Percentiles rank a stretch among this genome's conserved stretches.
phyloP scores from a whole-genome alignment of 257 asterid species.

The Henckelia pumila region DNA sequence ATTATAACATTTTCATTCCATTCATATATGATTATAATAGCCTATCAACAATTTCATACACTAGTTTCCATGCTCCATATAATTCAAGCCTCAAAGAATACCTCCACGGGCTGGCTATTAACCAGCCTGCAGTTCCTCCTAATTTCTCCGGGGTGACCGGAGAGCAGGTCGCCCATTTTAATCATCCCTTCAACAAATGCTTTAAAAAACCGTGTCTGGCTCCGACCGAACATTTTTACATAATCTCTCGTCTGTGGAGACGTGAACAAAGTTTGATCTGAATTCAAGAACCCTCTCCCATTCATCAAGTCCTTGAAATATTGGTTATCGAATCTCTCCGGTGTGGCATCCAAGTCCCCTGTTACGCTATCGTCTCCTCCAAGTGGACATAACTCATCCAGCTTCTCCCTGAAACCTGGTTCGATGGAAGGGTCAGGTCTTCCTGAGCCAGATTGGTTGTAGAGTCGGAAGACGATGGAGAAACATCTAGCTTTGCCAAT shows the following conservation, averaged over 20 bases:
- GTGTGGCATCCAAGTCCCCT: slow-evolving; percentile 70
- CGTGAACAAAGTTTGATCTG: slow-evolving; percentile 66
- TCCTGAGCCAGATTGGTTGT: slow-evolving; percentile 90
- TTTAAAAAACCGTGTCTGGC: slow-evolving; percentile 38
- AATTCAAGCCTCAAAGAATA: slow-evolving; percentile 18
- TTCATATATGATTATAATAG: no score
- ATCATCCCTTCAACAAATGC: slow-evolving; percentile 75
- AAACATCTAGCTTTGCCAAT: slow-evolving; percentile 84
- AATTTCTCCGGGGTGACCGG: slow-evolving; percentile 58
- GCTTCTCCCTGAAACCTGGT: slow-evolving; percentile 41
- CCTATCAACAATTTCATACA: no score
- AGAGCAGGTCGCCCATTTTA: slow-evolving; percentile 72
- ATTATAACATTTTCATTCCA: not conserved
- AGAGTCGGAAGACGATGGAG: slow-evolving; percentile 77
- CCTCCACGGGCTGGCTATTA: no score
- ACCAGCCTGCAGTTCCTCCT: slow-evolving; percentile 62
- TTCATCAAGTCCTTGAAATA: slow-evolving; percentile 67
- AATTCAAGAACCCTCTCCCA: slow-evolving; percentile 80
- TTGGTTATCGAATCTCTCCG: slow-evolving; percentile 63
- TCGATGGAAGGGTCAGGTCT: slow-evolving; percentile 75
- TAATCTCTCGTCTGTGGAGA: slow-evolving; percentile 42
- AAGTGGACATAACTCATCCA: slow-evolving; percentile 59
- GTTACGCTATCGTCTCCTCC: slow-evolving; percentile 68
- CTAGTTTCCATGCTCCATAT: not conserved
- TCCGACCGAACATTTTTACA: slow-evolving; percentile 44